A percentile compares a stretch with the other conserved stretches of the same genome.
Evolutionary conservation across 176 grass and related monocot genomes (phyloP).

Genomic region (Carex cristatella): DNA sequence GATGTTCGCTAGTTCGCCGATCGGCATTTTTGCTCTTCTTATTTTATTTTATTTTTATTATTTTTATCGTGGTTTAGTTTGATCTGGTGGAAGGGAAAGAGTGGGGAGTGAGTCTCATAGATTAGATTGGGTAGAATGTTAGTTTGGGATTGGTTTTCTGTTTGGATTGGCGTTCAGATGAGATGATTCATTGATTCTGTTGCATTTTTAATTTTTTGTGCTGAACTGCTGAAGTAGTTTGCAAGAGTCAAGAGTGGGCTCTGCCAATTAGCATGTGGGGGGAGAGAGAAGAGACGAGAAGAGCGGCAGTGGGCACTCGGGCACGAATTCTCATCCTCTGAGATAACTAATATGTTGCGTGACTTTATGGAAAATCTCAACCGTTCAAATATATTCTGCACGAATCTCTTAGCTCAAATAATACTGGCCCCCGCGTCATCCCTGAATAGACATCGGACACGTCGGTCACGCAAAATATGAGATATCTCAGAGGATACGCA

Average conservation of each 20-base stretch:
- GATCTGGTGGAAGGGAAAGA: neutral
- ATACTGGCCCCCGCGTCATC: too few species aligned
- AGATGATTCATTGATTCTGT: neutral
- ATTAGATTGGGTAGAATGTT: neutral
- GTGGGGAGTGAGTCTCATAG: neutral
- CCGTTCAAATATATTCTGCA: too few species aligned
- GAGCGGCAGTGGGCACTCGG: neutral
- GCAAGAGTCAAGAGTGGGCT: neutral
- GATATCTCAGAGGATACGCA: too few species aligned
- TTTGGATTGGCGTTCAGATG: neutral
- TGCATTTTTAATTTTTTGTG: neutral
- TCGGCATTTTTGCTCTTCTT: conserved; percentile 5
- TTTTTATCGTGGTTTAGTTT: neutral
- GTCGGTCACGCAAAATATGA: too few species aligned
- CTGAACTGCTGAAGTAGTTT: neutral
- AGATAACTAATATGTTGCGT: too few species aligned
- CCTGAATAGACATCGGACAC: too few species aligned
- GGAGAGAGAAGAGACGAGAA: neutral
- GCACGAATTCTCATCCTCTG: neutral
- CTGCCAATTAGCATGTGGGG: neutral
- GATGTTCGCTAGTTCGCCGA: conserved; percentile 26
- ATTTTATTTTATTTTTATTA: neutral
- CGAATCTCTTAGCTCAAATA: too few species aligned
- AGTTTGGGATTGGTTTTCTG: conserved; percentile 6
- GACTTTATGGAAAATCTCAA: too few species aligned